These are phyloP conservation scores for Chlorella sp. DNA, from an alignment of 139 green algal species.

Conservation along the genomic window DNA sequence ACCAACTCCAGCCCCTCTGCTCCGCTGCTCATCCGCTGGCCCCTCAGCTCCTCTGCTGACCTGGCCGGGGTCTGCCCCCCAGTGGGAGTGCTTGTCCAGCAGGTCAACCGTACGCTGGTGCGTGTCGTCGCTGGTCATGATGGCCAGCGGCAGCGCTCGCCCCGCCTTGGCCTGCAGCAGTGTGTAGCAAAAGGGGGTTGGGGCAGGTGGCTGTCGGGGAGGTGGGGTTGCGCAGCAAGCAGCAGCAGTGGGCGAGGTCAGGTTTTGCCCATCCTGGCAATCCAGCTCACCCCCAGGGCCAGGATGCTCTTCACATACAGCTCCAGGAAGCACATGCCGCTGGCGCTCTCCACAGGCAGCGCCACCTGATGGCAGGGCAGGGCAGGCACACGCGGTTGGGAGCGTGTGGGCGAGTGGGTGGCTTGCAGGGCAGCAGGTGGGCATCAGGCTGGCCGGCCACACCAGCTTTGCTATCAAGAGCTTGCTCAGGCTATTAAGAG, in stretches of 20 bases:
- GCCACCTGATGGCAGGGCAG: conserved; percentile 89
- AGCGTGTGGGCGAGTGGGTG: not conserved
- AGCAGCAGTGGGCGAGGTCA: too few species aligned
- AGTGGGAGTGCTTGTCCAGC: conserved; percentile 88
- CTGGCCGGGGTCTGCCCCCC: conserved; percentile 83
- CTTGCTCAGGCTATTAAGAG: too few species aligned
- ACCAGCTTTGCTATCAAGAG: too few species aligned
- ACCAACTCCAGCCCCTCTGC: too few species aligned
- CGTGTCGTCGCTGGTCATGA: conserved; percentile 99
- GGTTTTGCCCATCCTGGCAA: too few species aligned
- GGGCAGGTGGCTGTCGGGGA: too few species aligned
- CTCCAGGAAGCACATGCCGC: conserved; percentile 88
- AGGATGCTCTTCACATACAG: conserved; percentile 93
- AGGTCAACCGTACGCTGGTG: conserved; percentile 86
- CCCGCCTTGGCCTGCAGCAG: conserved; percentile 42
- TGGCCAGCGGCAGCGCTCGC: conserved; percentile 87
- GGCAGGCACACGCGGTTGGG: conserved; percentile 44
- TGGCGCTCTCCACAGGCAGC: conserved; percentile 87
- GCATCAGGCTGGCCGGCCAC: too few species aligned
- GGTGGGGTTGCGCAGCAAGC: too few species aligned
- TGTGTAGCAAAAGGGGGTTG: too few species aligned
- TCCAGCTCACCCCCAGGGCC: conserved; percentile 82
- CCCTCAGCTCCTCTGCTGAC: conserved; percentile 30
- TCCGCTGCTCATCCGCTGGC: too few species aligned
- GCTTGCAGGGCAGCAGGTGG: too few species aligned